phyloP scores from a whole-genome alignment of 208 protist species.

The Leishmania tropica region DNA sequence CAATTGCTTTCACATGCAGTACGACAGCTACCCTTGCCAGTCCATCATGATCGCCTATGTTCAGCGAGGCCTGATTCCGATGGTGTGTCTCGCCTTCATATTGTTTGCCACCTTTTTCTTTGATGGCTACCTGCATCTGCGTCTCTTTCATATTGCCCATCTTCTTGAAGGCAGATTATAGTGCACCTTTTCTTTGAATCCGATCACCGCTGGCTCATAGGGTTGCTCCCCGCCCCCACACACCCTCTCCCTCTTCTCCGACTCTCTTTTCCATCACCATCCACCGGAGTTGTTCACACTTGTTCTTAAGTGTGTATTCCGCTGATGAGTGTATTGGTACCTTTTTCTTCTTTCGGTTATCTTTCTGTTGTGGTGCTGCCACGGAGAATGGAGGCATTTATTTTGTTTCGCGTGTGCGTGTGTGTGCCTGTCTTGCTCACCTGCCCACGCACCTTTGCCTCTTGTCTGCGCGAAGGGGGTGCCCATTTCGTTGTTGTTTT shows the following conservation, averaged over 20 bases:
- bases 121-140: conserved; percentile 26
- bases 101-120: conserved; percentile 21
- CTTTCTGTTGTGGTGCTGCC: background rate
- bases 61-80: conserved; percentile 21
- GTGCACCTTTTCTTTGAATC: background rate
- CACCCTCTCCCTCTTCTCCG: background rate
- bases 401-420: background rate
- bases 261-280: background rate
- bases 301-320: background rate
- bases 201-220: background rate
- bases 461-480: no score
- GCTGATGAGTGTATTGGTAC: background rate
- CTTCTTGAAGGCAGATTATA: conserved; percentile 26
- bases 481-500: no score
- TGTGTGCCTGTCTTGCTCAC: no score
- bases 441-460: no score
- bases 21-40: conserved; percentile 10
- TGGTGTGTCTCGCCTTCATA: conserved; percentile 22
- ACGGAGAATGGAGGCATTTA: background rate
- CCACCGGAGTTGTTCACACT: background rate
- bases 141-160: conserved; percentile 28
- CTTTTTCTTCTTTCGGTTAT: background rate
- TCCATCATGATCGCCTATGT: conserved; percentile 5
- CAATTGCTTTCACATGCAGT: background rate
- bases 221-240: no score